Percentiles rank a stretch among this genome's conserved stretches.
Evolutionary conservation across 192 early-diverging fungal genomes (phyloP).

Genomic region (Umbelopsis sp.): DNA sequence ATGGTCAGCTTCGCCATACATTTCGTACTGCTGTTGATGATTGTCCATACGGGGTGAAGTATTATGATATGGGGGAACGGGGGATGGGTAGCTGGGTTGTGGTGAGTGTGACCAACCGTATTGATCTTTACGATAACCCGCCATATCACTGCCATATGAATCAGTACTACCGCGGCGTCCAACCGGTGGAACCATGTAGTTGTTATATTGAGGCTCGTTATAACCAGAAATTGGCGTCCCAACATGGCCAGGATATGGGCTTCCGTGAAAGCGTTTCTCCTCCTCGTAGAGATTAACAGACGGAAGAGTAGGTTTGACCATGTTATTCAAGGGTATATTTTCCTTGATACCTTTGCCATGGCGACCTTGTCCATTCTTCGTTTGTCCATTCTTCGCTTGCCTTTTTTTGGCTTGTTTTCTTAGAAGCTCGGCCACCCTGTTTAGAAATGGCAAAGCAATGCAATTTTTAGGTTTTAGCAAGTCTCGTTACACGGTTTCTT

Average conservation of each 20-base stretch:
- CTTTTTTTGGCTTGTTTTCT: slow-evolving; percentile 31
- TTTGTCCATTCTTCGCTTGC: slow-evolving; percentile 27
- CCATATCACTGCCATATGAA: slow-evolving; percentile 26
- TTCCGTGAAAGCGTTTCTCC: slow-evolving; percentile 7
- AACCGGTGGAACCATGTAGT: background rate
- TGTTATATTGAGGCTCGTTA: background rate
- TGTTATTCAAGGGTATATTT: slow-evolving; percentile 11
- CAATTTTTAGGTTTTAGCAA: background rate
- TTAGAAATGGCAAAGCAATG: background rate
- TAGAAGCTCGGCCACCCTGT: slow-evolving; percentile 27
- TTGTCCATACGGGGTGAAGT: background rate
- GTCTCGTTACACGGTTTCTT: background rate
- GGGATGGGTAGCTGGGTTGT: background rate
- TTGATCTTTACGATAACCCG: background rate
- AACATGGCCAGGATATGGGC: background rate
- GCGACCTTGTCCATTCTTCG: background rate
- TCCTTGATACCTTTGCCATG: slow-evolving; percentile 24
- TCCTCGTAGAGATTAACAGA: slow-evolving; percentile 14
- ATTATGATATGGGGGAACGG: background rate
- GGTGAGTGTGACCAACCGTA: slow-evolving; percentile 8
- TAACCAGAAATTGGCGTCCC: background rate
- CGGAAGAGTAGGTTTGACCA: slow-evolving; percentile 30
- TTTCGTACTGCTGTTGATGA: background rate
- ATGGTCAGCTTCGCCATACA: background rate
- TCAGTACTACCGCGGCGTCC: slow-evolving; percentile 26